A percentile compares a stretch with the other conserved stretches of the same genome.
Conservation (phyloP, 805 yeast genomes). For the Barnettozyma botsteinii region DNA sequence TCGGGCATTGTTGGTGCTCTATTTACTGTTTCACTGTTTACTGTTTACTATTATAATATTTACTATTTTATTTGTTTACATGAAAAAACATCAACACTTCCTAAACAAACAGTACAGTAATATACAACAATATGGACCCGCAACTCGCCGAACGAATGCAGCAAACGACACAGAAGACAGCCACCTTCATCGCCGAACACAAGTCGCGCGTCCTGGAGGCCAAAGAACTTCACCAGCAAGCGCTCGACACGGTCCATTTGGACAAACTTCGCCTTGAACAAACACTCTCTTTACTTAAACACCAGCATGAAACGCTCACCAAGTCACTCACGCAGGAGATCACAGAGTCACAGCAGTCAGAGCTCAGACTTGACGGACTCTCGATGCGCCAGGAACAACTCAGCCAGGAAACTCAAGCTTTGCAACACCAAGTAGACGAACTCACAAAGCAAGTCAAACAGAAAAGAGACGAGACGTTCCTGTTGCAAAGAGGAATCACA, state of each 20-base stretch:
- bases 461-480: slow-evolving; percentile 29
- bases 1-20: neutral
- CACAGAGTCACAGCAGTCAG: slow-evolving; percentile 28
- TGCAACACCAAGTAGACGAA: slow-evolving; percentile 30
- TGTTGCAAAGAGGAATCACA: slow-evolving; percentile 31
- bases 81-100: neutral
- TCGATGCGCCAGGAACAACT: slow-evolving; percentile 32
- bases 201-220: neutral
- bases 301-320: too few species aligned
- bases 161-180: neutral
- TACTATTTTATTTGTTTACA: too few species aligned
- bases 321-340: slow-evolving; percentile 10
- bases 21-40: neutral
- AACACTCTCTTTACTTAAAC: too few species aligned
- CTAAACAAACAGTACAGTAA: neutral
- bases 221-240: too few species aligned
- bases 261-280: too few species aligned
- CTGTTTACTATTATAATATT: too few species aligned
- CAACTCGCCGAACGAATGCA: neutral
- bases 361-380: slow-evolving; percentile 29
- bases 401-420: slow-evolving; percentile 23
- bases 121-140: neutral
- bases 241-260: too few species aligned
- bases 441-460: slow-evolving; percentile 28
- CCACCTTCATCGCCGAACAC: neutral